These are phyloP conservation scores for Scleroderma bovista DNA, from an alignment of 768 basidiomycete species.

Conservation along the genomic window DNA sequence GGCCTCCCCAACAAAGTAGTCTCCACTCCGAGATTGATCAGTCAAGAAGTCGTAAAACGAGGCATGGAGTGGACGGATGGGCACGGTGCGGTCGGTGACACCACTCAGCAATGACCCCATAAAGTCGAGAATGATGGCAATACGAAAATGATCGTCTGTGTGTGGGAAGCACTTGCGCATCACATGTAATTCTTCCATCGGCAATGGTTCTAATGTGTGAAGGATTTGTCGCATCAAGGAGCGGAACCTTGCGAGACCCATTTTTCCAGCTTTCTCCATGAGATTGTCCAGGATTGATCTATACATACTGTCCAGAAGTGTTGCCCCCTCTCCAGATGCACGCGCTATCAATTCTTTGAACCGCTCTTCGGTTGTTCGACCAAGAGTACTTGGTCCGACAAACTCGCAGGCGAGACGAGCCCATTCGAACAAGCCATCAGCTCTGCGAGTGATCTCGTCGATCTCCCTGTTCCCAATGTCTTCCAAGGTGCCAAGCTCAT, in stretches of 20 bases:
- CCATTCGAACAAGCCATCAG: not conserved
- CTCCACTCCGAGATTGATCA: conserved; percentile 4
- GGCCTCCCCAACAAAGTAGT: conserved; percentile 10
- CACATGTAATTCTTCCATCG: not conserved
- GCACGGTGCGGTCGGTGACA: not conserved
- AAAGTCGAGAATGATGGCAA: not conserved
- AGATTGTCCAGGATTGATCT: not conserved
- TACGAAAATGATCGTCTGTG: not conserved
- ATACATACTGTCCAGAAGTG: not conserved
- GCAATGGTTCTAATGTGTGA: conserved; percentile 3
- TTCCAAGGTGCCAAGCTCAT: too few relatives aligned
- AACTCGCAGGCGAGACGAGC: not conserved
- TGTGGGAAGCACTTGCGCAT: not conserved
- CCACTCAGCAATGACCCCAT: conserved; percentile 8
- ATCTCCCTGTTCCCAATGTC: not conserved
- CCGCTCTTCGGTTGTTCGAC: not conserved
- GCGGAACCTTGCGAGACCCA: not conserved
- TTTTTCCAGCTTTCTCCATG: not conserved
- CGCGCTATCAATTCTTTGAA: not conserved
- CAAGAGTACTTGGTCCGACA: not conserved
- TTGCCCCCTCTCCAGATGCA: not conserved
- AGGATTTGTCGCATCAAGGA: not conserved
- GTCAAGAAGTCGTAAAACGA: conserved; percentile 26
- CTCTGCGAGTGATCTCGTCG: not conserved
- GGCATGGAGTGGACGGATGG: conserved; percentile 19